phyloP scores from a whole-genome alignment of 805 yeast genomes.

The Suhomyces sp. region DNA sequence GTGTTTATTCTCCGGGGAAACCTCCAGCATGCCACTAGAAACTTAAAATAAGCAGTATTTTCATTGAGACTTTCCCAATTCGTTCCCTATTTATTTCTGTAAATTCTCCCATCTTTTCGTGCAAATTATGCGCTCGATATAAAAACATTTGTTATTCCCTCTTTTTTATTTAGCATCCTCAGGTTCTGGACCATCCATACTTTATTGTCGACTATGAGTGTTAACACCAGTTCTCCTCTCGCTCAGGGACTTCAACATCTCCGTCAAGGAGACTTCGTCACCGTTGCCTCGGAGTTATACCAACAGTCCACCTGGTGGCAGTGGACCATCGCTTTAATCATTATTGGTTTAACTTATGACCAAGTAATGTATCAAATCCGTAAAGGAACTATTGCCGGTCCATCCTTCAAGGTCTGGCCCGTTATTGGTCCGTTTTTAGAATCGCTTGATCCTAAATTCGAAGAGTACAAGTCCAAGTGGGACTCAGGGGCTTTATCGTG shows the following conservation, averaged over 20 bases:
- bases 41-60: too few species aligned
- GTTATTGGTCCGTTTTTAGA: slow-evolving; percentile 95
- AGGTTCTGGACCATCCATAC: too few species aligned
- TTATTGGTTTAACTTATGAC: slow-evolving; percentile 59
- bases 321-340: slow-evolving; percentile 45
- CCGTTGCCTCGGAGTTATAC: slow-evolving; percentile 17
- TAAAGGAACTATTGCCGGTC: slow-evolving; percentile 92
- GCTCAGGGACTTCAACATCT: slow-evolving; percentile 4
- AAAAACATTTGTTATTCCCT: not conserved
- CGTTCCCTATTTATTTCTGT: not conserved
- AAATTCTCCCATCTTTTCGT: not conserved
- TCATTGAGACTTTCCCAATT: not conserved
- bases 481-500: slow-evolving; percentile 90
- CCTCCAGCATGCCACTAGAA: too few species aligned
- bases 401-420: slow-evolving; percentile 85
- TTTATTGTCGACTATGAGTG: too few species aligned
- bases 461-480: slow-evolving; percentile 92
- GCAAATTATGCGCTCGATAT: not conserved
- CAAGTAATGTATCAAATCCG: slow-evolving; percentile 74
- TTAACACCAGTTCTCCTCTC: slow-evolving; percentile 6
- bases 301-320: slow-evolving; percentile 52
- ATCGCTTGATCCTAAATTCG: slow-evolving; percentile 92
- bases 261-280: slow-evolving; percentile 8
- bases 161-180: too few species aligned
- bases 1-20: too few species aligned